phyloP scores from a whole-genome alignment of 2,329 filamentous ascomycete genomes.

The Bisporella sp. region DNA sequence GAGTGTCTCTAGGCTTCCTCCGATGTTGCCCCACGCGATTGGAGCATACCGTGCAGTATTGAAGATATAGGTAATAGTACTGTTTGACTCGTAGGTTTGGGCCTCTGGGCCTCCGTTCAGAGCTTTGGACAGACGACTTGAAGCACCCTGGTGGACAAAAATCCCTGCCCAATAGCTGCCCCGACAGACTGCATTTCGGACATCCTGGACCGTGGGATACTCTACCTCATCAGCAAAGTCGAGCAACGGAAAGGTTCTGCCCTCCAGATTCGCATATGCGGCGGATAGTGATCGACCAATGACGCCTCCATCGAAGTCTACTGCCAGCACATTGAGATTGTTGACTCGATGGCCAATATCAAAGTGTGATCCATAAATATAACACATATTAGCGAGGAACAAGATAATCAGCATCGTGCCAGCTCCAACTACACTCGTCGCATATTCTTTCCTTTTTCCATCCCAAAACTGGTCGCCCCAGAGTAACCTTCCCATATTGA shows the following conservation, averaged over 20 bases:
- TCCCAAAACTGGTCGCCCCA: no score
- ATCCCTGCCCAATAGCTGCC: conserved; percentile 33
- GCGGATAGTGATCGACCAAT: conserved; percentile 27
- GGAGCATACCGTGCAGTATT: conserved; percentile 32
- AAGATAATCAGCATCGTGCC: conserved; percentile 3
- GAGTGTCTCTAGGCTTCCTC: conserved; percentile 24
- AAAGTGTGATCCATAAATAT: conserved; percentile 30
- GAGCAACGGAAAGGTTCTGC: conserved; percentile 27
- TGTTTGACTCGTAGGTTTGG: conserved; percentile 26
- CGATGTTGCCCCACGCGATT: conserved; percentile 23
- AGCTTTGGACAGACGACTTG: conserved; percentile 18
- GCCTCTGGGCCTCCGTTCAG: neutral
- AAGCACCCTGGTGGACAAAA: conserved; percentile 27
- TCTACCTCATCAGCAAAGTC: conserved; percentile 19
- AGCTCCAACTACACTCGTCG: conserved; percentile 6
- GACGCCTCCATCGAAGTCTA: conserved; percentile 54
- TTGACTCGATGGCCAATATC: conserved; percentile 26
- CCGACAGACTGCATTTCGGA: conserved; percentile 30
- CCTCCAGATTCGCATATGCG: conserved; percentile 28
- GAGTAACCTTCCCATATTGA: no score
- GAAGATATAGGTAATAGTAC: conserved; percentile 30
- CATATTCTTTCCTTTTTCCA: no score
- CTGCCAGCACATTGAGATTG: conserved; percentile 46
- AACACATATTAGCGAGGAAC: conserved; percentile 21
- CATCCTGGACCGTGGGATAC: conserved; percentile 21